Conservation (phyloP, 768 basidiomycete genomes). For the Favolaschia claudopus region DNA sequence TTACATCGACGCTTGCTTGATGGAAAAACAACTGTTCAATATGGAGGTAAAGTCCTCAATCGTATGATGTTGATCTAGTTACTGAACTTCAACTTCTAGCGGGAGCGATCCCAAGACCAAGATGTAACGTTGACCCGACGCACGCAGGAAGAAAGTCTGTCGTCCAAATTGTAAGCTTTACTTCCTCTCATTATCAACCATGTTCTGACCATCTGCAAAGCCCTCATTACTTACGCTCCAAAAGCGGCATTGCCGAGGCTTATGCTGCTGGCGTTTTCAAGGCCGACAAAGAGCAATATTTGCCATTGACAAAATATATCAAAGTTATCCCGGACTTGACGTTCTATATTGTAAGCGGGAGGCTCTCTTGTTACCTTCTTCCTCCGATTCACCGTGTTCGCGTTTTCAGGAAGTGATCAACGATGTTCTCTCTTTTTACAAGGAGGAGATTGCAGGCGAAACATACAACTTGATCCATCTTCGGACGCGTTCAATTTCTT, state of each 20-base stretch:
- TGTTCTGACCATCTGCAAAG: too few relatives aligned
- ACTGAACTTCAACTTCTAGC: too few relatives aligned
- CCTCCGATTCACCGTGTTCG: too few relatives aligned
- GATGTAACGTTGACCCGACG: too few relatives aligned
- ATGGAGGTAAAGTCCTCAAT: background rate
- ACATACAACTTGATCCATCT: slow-evolving; percentile 6
- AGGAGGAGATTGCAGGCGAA: slow-evolving; percentile 16
- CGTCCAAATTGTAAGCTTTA: too few relatives aligned
- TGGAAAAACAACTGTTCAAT: slow-evolving; percentile 9
- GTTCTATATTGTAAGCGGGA: background rate
- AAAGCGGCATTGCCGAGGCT: background rate
- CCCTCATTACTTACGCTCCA: slow-evolving; percentile 2
- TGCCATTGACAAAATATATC: background rate
- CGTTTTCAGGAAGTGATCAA: slow-evolving; percentile 21
- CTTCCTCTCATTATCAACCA: too few relatives aligned
- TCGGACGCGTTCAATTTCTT: background rate
- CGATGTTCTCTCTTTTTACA: slow-evolving; percentile 17
- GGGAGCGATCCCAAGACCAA: too few relatives aligned
- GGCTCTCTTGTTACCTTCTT: too few relatives aligned
- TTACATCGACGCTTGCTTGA: slow-evolving; percentile 1
- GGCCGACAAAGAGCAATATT: background rate
- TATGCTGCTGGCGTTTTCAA: background rate
- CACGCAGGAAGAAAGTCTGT: too few relatives aligned
- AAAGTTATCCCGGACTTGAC: background rate
- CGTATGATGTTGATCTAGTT: too few relatives aligned